A percentile compares a stretch with the other conserved stretches of the same genome.
phyloP scores from a whole-genome alignment of 257 asterid species.

The Paulownia fortunei region DNA sequence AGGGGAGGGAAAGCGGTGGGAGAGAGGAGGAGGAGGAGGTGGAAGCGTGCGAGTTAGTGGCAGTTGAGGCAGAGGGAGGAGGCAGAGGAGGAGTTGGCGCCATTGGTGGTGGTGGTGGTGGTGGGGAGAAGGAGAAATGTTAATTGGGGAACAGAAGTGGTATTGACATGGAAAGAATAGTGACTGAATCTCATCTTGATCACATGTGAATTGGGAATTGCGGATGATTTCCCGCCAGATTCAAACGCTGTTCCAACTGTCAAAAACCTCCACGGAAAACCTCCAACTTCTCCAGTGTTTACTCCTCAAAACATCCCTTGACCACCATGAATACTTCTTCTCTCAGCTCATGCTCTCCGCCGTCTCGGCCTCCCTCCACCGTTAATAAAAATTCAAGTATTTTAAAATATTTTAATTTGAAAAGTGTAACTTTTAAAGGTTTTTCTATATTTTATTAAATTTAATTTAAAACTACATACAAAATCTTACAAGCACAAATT shows the following conservation, averaged over 20 bases:
- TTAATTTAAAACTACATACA: no score
- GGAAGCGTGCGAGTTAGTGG: slow-evolving; percentile 16
- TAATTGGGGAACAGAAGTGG: background rate
- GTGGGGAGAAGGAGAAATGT: background rate
- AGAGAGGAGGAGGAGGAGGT: slow-evolving; percentile 18
- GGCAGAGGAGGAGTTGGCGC: slow-evolving; percentile 16
- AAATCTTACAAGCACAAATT: no score
- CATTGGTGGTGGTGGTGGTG: slow-evolving; percentile 11
- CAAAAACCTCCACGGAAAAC: slow-evolving; percentile 41
- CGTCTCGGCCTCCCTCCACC: slow-evolving; percentile 50
- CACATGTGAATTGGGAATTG: no score
- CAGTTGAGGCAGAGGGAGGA: slow-evolving; percentile 20
- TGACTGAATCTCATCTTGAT: no score
- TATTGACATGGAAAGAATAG: slow-evolving; percentile 39
- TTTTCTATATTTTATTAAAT: no score
- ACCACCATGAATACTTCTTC: slow-evolving; percentile 49
- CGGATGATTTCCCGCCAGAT: slow-evolving; percentile 60
- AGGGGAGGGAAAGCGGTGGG: slow-evolving; percentile 22
- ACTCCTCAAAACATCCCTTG: slow-evolving; percentile 59
- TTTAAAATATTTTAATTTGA: no score
- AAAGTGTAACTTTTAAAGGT: no score
- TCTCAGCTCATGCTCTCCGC: slow-evolving; percentile 56
- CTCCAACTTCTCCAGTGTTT: slow-evolving; percentile 63
- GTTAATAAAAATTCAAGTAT: no score
- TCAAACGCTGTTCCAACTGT: slow-evolving; percentile 44